These are phyloP conservation scores for Neurospora crassa DNA, from an alignment of 2,329 filamentous ascomycete genomes.

Conservation along the genomic window DNA sequence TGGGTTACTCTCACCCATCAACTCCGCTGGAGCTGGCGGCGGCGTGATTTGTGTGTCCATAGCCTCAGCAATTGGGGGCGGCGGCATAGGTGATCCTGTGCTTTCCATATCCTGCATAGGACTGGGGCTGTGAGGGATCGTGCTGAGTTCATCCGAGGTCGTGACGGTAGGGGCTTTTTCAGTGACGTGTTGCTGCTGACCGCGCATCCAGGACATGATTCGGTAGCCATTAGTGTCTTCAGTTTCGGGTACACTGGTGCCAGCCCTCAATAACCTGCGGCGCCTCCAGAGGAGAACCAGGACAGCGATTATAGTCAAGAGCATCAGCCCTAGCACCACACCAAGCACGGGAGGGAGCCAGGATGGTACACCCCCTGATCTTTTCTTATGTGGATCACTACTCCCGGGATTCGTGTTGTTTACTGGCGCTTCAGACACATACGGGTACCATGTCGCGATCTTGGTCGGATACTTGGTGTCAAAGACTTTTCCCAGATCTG, in stretches of 20 bases:
- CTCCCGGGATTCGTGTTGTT: constrained; percentile 19
- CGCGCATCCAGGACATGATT: constrained; percentile 44
- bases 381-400: constrained; percentile 4
- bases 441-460: constrained; percentile 53
- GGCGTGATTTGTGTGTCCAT: constrained; percentile 15
- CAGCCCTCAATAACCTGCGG: constrained; percentile 31
- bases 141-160: constrained; percentile 30
- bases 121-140: constrained; percentile 10
- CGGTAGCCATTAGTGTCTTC: constrained; percentile 37
- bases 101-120: constrained; percentile 31
- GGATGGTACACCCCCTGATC: constrained; percentile 34
- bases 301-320: constrained; percentile 42
- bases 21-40: constrained; percentile 26
- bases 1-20: constrained; percentile 30
- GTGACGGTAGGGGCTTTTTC: constrained; percentile 37
- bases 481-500: constrained; percentile 43
- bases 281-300: constrained; percentile 43
- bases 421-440: constrained; percentile 27
- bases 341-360: constrained; percentile 55
- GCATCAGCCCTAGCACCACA: constrained; percentile 48
- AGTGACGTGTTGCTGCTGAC: constrained; percentile 26
- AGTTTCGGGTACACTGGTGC: constrained; percentile 29
- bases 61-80: constrained; percentile 14
- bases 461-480: constrained; percentile 44
- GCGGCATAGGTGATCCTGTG: constrained; percentile 4